Evolutionary conservation across 1,284 basidiomycete genomes (phyloP).

Genomic region (Thecaphora thlaspeos): DNA sequence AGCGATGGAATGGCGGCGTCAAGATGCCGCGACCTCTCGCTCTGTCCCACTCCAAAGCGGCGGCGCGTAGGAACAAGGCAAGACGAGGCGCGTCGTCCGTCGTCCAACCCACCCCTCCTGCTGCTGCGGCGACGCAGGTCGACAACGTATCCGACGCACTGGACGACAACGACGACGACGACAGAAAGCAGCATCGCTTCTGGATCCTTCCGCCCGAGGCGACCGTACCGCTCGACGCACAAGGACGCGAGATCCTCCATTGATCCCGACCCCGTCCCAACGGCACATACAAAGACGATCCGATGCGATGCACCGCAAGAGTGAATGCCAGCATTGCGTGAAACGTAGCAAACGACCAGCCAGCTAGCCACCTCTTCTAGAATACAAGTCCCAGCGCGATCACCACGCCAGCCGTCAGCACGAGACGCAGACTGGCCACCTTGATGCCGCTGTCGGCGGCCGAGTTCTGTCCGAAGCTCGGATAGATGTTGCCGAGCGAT

Average conservation of each 20-base stretch:
- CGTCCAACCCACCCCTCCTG: no score
- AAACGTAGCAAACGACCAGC: neutral
- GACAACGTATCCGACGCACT: no score
- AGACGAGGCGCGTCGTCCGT: no score
- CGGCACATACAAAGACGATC: neutral
- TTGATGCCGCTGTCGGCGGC: neutral
- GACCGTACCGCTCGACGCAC: neutral
- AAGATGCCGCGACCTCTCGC: neutral
- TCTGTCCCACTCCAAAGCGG: neutral
- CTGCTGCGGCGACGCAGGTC: no score
- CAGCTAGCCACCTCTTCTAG: no score
- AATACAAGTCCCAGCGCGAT: neutral
- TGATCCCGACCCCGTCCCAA: neutral
- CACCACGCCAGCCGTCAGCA: neutral
- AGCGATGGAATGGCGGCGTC: neutral
- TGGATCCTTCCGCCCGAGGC: neutral
- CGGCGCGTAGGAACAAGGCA: no score
- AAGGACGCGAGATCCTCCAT: neutral
- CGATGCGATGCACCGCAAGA: neutral
- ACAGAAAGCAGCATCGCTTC: no score
- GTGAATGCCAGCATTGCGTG: neutral
- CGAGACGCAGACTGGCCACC: neutral
- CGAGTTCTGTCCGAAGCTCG: constrained; percentile 24
- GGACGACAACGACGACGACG: no score
- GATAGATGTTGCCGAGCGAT: constrained; percentile 41